Evolutionary conservation across 2,329 filamentous ascomycete genomes (phyloP).

Genomic region (Parastagonospora avenae): DNA sequence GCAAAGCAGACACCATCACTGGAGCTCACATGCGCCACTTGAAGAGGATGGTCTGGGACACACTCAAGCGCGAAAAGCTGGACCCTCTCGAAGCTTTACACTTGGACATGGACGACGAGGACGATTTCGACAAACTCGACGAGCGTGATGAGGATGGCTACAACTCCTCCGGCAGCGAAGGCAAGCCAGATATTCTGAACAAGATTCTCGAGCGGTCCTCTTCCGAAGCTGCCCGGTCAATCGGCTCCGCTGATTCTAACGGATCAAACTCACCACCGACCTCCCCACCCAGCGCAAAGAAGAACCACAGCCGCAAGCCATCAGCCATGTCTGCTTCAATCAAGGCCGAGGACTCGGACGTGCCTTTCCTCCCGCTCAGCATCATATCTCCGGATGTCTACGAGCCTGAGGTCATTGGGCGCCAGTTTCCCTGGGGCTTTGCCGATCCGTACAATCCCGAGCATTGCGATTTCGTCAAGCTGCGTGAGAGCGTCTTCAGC

Average conservation of each 20-base stretch:
- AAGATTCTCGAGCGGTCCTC: slow-evolving; percentile 46
- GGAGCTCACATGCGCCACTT: slow-evolving; percentile 89
- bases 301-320: slow-evolving; percentile 47
- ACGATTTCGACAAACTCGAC: slow-evolving; percentile 58
- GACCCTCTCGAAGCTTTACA: slow-evolving; percentile 88
- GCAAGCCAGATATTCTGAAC: slow-evolving; percentile 43
- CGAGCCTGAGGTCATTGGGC: slow-evolving; percentile 77
- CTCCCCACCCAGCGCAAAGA: slow-evolving; percentile 39
- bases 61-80: slow-evolving; percentile 81
- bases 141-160: slow-evolving; percentile 59
- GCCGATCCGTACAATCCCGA: slow-evolving; percentile 88
- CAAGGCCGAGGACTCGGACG: slow-evolving; percentile 48
- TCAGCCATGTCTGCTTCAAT: slow-evolving; percentile 49
- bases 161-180: slow-evolving; percentile 41
- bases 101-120: slow-evolving; percentile 73
- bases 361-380: slow-evolving; percentile 82
- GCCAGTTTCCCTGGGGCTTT: slow-evolving; percentile 95
- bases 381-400: slow-evolving; percentile 94
- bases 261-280: slow-evolving; percentile 39
- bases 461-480: slow-evolving; percentile 90
- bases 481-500: slow-evolving; percentile 89
- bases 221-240: slow-evolving; percentile 42
- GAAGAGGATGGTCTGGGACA: slow-evolving; percentile 89
- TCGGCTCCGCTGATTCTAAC: slow-evolving; percentile 39
- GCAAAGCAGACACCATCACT: slow-evolving; percentile 97